phyloP scores from a whole-genome alignment of 1,284 basidiomycete genomes.

The Ustilago shanxiensis region DNA sequence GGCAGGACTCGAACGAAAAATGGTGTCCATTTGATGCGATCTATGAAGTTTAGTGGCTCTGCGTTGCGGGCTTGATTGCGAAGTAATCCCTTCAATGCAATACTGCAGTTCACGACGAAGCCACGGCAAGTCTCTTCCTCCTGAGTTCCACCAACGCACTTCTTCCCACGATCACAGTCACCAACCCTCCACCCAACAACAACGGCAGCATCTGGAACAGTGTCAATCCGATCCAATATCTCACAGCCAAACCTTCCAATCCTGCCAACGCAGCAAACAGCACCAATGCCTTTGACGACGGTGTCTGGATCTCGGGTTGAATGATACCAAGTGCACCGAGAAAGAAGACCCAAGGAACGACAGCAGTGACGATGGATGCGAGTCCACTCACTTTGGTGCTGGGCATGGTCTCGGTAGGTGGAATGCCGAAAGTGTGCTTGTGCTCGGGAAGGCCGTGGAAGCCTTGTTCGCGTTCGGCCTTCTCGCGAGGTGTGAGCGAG shows the following conservation, averaged over 20 bases:
- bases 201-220: constrained; percentile 60
- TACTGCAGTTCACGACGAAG: constrained; percentile 13
- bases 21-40: background rate
- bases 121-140: constrained; percentile 38
- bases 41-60: background rate
- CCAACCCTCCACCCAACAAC: constrained; percentile 43
- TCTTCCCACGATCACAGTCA: constrained; percentile 55
- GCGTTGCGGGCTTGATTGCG: background rate
- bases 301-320: constrained; percentile 27
- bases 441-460: constrained; percentile 49
- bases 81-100: background rate
- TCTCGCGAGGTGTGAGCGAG: constrained; percentile 27
- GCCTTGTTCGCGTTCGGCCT: constrained; percentile 46
- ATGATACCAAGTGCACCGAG: constrained; percentile 30
- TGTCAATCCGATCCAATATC: constrained; percentile 60
- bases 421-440: constrained; percentile 56
- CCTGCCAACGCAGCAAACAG: constrained; percentile 40
- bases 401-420: constrained; percentile 62
- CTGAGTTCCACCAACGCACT: constrained; percentile 53
- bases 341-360: constrained; percentile 54
- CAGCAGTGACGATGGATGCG: constrained; percentile 49
- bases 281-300: constrained; percentile 25
- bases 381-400: constrained; percentile 46
- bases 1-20: no score
- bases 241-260: constrained; percentile 53